These are phyloP conservation scores for Chlamydomonas reinhardtii DNA, from an alignment of 163 green algal genomes.

Conservation along the genomic window DNA sequence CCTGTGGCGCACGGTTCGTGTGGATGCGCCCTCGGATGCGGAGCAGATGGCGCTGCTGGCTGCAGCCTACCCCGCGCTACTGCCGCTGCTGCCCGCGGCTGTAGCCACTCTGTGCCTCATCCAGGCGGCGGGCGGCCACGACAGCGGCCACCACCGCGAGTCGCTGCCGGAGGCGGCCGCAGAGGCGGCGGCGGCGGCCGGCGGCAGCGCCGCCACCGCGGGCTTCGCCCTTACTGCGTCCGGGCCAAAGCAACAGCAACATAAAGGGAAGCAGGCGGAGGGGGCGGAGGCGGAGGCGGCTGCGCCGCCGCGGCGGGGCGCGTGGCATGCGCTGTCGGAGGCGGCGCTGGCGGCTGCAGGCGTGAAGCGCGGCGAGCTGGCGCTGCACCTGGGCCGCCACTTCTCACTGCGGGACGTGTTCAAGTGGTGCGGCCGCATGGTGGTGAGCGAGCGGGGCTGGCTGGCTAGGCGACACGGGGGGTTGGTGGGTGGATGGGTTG, in stretches of 20 bases:
- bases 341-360: conserved; percentile 53
- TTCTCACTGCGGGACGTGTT: conserved; percentile 87
- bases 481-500: too few relatives aligned
- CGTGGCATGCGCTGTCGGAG: conserved; percentile 50
- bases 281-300: not conserved
- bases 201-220: not conserved
- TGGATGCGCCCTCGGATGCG: conserved; percentile 68
- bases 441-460: not conserved
- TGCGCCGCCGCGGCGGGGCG: not conserved
- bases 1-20: conserved; percentile 79
- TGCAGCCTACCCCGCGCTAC: conserved; percentile 72
- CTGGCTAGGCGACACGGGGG: too few relatives aligned
- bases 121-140: conserved; percentile 67
- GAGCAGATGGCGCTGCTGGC: conserved; percentile 88
- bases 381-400: conserved; percentile 75
- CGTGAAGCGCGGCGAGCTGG: conserved; percentile 55
- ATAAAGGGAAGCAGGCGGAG: not conserved
- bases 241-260: not conserved
- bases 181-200: conserved; percentile 4
- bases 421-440: conserved; percentile 89
- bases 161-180: not conserved
- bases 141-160: not conserved
- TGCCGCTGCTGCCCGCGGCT: conserved; percentile 75
- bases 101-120: conserved; percentile 75
- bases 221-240: conserved; percentile 22